A percentile compares a stretch with the other conserved stretches of the same genome.
Conservation (phyloP, 192 early-diverging fungal genomes). For the Allomyces macrogynus region DNA sequence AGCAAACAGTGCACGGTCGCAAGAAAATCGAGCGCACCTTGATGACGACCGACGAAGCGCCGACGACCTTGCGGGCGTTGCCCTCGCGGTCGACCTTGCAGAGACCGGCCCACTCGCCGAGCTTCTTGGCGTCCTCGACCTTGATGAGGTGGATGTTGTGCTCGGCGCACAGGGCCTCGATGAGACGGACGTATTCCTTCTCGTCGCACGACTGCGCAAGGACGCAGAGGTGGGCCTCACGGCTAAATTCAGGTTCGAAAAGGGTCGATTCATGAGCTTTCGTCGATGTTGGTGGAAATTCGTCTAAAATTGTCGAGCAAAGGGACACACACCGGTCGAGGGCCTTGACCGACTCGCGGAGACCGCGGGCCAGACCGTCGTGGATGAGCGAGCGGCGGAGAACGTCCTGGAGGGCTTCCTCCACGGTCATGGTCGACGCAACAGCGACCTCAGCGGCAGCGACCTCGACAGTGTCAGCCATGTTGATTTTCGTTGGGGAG, state of each 20-base stretch:
- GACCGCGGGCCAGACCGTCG: constrained; percentile 93
- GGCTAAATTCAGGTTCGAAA: constrained; percentile 22
- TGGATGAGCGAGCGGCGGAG: constrained; percentile 84
- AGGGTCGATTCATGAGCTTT: background rate
- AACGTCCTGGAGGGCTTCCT: constrained; percentile 95
- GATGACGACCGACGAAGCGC: constrained; percentile 85
- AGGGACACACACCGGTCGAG: constrained; percentile 61
- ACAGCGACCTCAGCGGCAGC: background rate
- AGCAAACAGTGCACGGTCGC: too few relatives aligned
- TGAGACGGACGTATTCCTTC: constrained; percentile 83
- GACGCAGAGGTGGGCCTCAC: constrained; percentile 89
- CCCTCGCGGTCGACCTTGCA: constrained; percentile 99
- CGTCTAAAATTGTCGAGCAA: too few relatives aligned
- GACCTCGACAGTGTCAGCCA: constrained; percentile 1
- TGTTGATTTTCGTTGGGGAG: background rate
- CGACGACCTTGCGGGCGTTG: constrained; percentile 93
- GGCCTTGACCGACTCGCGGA: constrained; percentile 91
- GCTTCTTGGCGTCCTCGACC: constrained; percentile 91
- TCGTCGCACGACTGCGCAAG: constrained; percentile 90
- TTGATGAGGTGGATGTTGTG: constrained; percentile 98
- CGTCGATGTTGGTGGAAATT: too few relatives aligned
- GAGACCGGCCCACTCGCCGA: constrained; percentile 98
- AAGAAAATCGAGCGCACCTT: constrained; percentile 9
- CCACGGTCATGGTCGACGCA: constrained; percentile 42
- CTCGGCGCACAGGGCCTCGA: constrained; percentile 95